Evolutionary conservation across 2,329 filamentous ascomycete genomes (phyloP), one percentile per base, ranked within the genome.

Genomic region (Incumbomyces delicatus): DNA sequence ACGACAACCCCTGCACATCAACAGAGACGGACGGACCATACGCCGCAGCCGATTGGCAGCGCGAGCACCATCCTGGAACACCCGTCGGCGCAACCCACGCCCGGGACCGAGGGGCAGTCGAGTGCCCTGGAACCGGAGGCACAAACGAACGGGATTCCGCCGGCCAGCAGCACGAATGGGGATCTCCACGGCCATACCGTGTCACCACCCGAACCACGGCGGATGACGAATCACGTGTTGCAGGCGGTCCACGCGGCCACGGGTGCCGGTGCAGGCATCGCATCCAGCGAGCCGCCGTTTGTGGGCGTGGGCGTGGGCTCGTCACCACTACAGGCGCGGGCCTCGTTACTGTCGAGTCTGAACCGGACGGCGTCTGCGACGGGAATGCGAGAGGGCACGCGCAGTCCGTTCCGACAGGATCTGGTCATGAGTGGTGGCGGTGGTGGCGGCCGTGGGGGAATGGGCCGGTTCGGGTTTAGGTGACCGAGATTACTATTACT

Each of bases 1-100:
- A 17, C 22, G 13, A 13, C 16, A n/a, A 45, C 42, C 36, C 68
- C 69, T 27, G 65, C 67, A 12, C 63, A 64, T 33, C 69, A 71
- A 55, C 69, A 30, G 14, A 45, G 67, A 54, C 63, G 67, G 27
- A 58, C 65, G 11, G 62, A 66, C 13, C 67, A 71, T 46, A 57
- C 66, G 7, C 60, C 66, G 48, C 66, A 63, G 14, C 63, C 66
- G 6, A 65, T 66, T 49, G 69, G 68, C 17, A 71, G 69, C 3
- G 69, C 67, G 17, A 71, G 68, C 7, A 71, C 69, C 2, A 69
- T 71, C 34, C 62, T 66, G 2, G 69, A 71, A 47, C 63, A 65
- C 46, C 58, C 58, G 18, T 68, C 66, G 8, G 63, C 63, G 13
- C 64, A 62, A 27, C 62, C 64, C 44, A 70, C 68, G 6, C 70